phyloP scores from a whole-genome alignment of 2,329 filamentous ascomycete genomes.

The Aurifilum marmelostoma region DNA sequence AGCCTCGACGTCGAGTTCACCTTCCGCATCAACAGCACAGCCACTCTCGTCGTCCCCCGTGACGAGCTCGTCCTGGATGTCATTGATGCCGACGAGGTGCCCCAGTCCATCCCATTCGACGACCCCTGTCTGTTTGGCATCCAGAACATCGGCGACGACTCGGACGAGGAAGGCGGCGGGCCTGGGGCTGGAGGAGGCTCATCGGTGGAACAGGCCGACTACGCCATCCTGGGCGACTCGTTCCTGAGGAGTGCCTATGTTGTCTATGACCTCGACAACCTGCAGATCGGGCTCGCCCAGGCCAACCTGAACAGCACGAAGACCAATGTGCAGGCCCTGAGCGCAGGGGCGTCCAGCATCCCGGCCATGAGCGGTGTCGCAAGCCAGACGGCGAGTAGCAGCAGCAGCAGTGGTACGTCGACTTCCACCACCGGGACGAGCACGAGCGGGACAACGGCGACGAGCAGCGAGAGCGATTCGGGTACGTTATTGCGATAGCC shows the following conservation, averaged over 20 bases:
- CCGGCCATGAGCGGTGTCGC: slow-evolving; percentile 50
- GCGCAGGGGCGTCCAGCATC: slow-evolving; percentile 42
- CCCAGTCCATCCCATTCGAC: slow-evolving; percentile 43
- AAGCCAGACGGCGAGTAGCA: slow-evolving; percentile 37
- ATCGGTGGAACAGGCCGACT: slow-evolving; percentile 28
- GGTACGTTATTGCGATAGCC: not conserved
- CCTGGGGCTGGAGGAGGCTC: slow-evolving; percentile 21
- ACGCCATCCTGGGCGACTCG: slow-evolving; percentile 49
- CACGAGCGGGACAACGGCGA: not conserved
- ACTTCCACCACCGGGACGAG: slow-evolving; percentile 6
- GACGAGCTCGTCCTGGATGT: slow-evolving; percentile 47
- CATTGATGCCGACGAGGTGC: slow-evolving; percentile 35
- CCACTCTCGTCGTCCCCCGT: slow-evolving; percentile 37
- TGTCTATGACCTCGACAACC: slow-evolving; percentile 57
- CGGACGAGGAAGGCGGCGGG: slow-evolving; percentile 35
- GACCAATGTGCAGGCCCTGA: slow-evolving; percentile 51
- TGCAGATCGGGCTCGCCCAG: slow-evolving; percentile 56
- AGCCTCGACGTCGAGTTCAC: slow-evolving; percentile 44
- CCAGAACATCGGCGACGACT: slow-evolving; percentile 41
- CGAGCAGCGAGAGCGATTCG: slow-evolving; percentile 14
- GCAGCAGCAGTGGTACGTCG: slow-evolving; percentile 21
- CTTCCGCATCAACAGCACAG: slow-evolving; percentile 46
- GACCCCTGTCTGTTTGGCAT: slow-evolving; percentile 60
- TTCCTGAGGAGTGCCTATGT: slow-evolving; percentile 56
- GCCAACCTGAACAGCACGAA: slow-evolving; percentile 52